These are phyloP conservation scores for Truncatella angustata DNA, from an alignment of 2,329 filamentous ascomycete genomes.

Conservation along the genomic window DNA sequence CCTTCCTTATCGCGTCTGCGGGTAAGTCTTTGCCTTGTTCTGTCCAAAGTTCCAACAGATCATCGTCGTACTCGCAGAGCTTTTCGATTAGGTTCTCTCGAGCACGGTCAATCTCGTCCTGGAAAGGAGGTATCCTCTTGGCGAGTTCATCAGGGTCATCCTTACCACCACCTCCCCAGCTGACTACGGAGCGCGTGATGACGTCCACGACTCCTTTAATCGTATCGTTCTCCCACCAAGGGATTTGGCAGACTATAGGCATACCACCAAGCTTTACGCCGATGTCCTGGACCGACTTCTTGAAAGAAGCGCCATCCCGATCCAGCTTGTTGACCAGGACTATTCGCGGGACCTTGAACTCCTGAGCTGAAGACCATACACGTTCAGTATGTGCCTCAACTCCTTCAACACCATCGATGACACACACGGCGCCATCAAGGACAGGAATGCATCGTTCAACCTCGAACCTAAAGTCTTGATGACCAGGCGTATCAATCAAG, in stretches of 20 bases:
- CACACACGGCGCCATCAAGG: conserved; percentile 87
- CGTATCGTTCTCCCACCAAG: conserved; percentile 83
- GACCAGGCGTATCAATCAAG: conserved; percentile 92
- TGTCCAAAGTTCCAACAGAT: conserved; percentile 80
- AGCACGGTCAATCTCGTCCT: conserved; percentile 70
- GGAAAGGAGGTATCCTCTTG: conserved; percentile 53
- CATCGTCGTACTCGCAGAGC: conserved; percentile 85
- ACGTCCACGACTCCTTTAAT: conserved; percentile 85
- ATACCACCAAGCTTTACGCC: conserved; percentile 75
- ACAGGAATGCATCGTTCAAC: conserved; percentile 87
- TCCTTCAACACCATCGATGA: conserved; percentile 86
- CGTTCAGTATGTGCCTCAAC: conserved; percentile 97
- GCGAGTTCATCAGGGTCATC: conserved; percentile 37
- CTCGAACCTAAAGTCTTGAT: conserved; percentile 97
- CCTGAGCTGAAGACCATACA: conserved; percentile 88
- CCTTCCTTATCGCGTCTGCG: conserved; percentile 64
- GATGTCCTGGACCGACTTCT: conserved; percentile 81
- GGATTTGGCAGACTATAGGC: conserved; percentile 91
- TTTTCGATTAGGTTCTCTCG: conserved; percentile 77
- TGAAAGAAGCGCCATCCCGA: conserved; percentile 78
- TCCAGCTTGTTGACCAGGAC: conserved; percentile 85
- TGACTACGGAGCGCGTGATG: conserved; percentile 70
- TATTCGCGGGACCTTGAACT: conserved; percentile 80
- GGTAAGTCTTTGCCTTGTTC: conserved; percentile 75
- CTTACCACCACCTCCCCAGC: conserved; percentile 56